A percentile compares a stretch with the other conserved stretches of the same genome.
These are phyloP conservation scores for Asterophora parasitica DNA, from an alignment of 768 basidiomycete species.

Conservation along the genomic window DNA sequence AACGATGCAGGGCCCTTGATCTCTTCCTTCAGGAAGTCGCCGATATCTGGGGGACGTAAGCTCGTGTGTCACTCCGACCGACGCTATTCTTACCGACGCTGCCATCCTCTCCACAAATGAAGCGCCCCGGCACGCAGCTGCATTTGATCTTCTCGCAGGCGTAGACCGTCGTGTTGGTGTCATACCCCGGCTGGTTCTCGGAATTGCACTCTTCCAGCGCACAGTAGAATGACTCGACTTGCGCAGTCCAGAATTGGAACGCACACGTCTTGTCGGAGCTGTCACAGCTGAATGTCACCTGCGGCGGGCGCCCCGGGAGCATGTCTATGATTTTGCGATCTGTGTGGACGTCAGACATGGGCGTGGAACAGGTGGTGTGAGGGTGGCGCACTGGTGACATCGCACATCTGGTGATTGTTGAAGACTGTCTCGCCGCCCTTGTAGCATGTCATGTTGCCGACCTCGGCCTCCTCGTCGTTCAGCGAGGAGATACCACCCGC, in stretches of 20 bases:
- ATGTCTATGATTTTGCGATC: conserved; percentile 96
- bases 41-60: conserved; percentile 60
- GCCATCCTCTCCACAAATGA: conserved; percentile 94
- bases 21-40: conserved; percentile 84
- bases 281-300: conserved; percentile 95
- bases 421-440: conserved; percentile 91
- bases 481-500: conserved; percentile 33
- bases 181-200: conserved; percentile 42
- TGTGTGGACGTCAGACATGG: conserved; percentile 22
- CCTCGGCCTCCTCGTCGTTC: conserved; percentile 35
- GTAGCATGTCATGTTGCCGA: conserved; percentile 86
- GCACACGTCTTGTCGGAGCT: conserved; percentile 58
- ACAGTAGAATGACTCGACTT: conserved; percentile 96
- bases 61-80: not conserved
- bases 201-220: conserved; percentile 68
- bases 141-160: conserved; percentile 83
- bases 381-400: conserved; percentile 85
- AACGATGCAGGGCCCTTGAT: conserved; percentile 91
- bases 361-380: not conserved
- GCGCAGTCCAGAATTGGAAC: conserved; percentile 98
- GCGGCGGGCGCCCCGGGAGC: conserved; percentile 81
- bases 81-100: conserved; percentile 59
- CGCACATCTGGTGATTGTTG: conserved; percentile 95
- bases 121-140: conserved; percentile 87
- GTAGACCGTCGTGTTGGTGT: conserved; percentile 71